Evolutionary conservation across 768 basidiomycete species (phyloP), one percentile per base, ranked within the genome.

Genomic region (Russula foetens): DNA sequence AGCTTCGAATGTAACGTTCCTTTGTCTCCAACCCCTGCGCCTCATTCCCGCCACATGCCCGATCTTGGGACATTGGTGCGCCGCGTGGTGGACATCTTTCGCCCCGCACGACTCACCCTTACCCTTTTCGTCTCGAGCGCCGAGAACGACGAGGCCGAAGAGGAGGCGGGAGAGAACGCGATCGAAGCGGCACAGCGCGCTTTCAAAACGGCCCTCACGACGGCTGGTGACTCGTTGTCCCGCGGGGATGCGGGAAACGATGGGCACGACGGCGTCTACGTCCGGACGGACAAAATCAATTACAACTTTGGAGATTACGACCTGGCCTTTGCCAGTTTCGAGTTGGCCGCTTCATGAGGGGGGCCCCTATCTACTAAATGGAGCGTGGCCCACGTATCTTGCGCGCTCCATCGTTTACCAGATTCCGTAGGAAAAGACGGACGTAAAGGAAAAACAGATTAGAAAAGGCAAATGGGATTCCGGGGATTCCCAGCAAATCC

Each of bases 1-100:
- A 92, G 90, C 68, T 98, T 99, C 76, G 97, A 99, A 75, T 96
- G 92, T 76, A 99, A 99, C 73, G 84, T 97, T n/a, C 92, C 92
- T 4, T 76, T 87, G 46, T 71, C 75, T 45, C 63, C 73, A 45
- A 70, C 72, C 28, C 72, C 76, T 17, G 74, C 74, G 57, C 69
- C 71, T 56, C 62, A 67, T 43, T 66, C 71, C 52, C 71, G 69
- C 26, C 67, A 71, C 58, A 81, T 90, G 44, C 93, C 92, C 28
- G 86, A 92, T 72, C 75, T 98, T 47, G 77, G 82, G 67, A 84
- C 85, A 19, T 84, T 98, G 58, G 81, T 98, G 59, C 84, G 85
- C 63, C 88, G 91, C 58, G 94, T 99, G 31, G 90, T 98, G 31
- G 75, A 79, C 66, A 97, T 99, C 72, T 99, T 99, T 76, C 86